These are phyloP conservation scores for Ganoderma resinaceum DNA, from an alignment of 1,284 basidiomycete species.

Conservation along the genomic window DNA sequence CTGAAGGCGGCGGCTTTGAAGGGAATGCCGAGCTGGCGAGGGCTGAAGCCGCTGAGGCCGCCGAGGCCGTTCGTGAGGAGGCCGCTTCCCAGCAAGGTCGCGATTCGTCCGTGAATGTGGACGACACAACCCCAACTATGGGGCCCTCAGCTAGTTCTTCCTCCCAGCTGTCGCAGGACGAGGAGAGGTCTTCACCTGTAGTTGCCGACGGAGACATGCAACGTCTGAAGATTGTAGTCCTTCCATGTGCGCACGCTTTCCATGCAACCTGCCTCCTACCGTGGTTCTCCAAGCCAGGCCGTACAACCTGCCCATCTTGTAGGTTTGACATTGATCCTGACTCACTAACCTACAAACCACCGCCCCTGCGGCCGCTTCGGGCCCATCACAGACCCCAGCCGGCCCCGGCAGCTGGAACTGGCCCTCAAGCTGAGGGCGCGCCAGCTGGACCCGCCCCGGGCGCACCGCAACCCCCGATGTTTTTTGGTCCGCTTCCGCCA, in stretches of 20 bases:
- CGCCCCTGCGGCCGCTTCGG: constrained; percentile 23
- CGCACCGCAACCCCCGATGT: neutral
- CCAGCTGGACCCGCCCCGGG: constrained; percentile 2
- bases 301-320: constrained; percentile 83
- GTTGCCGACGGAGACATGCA: constrained; percentile 30
- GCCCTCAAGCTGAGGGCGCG: constrained; percentile 6
- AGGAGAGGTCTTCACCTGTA: constrained; percentile 24
- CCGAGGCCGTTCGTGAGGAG: constrained; percentile 24
- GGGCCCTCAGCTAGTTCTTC: neutral
- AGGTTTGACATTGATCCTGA: constrained; percentile 83
- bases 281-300: constrained; percentile 78
- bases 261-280: constrained; percentile 77
- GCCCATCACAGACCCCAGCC: constrained; percentile 18
- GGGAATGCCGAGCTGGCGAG: constrained; percentile 38
- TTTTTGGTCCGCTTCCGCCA: constrained; percentile 16
- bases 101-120: constrained; percentile 25
- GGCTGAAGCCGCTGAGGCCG: constrained; percentile 29
- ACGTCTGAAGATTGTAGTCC: constrained; percentile 57
- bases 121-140: constrained; percentile 18
- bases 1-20: constrained; percentile 50
- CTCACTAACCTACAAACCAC: constrained; percentile 59
- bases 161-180: constrained; percentile 23
- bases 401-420: constrained; percentile 13
- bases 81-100: constrained; percentile 26
- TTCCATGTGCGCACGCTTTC: constrained; percentile 82